Evolutionary conservation across 139 green algal species (phyloP), one percentile per base, ranked within the genome.

Genomic region (Chlorella sp.): DNA sequence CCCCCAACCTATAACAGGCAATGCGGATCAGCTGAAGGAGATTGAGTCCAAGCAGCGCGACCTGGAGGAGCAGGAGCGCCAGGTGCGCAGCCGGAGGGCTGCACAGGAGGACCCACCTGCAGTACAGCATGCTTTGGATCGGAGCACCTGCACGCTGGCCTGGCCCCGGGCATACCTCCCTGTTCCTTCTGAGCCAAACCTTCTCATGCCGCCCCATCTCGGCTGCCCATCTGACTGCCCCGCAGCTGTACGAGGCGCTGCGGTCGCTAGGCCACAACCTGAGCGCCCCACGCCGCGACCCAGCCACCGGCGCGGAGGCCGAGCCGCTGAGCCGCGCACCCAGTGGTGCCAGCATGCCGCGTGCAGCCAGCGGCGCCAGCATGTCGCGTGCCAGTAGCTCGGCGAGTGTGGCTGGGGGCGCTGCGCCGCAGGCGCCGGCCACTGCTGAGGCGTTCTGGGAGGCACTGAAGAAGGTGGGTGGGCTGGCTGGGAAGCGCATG

Each of bases 21-120:
- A 60, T 51, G 19, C 41, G 48, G 46, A 87, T 72, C 64, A 68
- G 44, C n/a, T 84, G 77, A 54, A 51, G 19, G 83, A 90, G 58
- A 65, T 88, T 26, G 56, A 40, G 5, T 13, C 34, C 9, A 88
- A 88, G 83, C 46, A 75, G 48, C 20, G 22, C 6, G 76, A 90
- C 26, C 76, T 90, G 30, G 70, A 88, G 24, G 58, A 54, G 38
- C 82, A 85, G 62, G 56, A 80, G 64, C 41, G 36, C 28, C 58
- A 83, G 77, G 77, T 82, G 54, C 11, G 76, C 19, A 48, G 40
- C 38, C 11, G 46, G 8, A 11, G 46, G 46, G 46, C 51, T 26
- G 51, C 51, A 60, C 9, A 60, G 51, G 46, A n/a, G n/a, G n/a
- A n/a, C n/a, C n/a, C n/a, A n/a, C n/a, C n/a, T n/a, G n/a, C n/a